Conservation (phyloP, 192 early-diverging fungal species). For the Podila epigama region DNA sequence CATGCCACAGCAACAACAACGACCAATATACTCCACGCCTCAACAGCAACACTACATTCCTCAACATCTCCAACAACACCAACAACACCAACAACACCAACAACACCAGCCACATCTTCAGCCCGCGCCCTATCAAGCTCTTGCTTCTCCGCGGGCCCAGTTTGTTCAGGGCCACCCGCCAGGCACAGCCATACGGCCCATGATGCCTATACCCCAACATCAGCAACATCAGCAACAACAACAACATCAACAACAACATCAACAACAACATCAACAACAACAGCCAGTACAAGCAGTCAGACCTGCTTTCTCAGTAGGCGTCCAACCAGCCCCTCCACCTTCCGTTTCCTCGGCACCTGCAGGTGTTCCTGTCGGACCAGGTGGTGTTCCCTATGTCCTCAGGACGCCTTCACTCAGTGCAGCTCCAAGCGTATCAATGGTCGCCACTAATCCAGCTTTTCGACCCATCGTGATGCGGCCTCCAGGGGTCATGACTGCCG, state of each 20-base stretch:
- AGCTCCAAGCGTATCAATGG: conserved; percentile 22
- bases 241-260: conserved; percentile 3
- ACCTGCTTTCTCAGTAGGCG: background rate
- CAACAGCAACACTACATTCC: conserved; percentile 22
- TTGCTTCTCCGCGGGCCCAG: conserved; percentile 25
- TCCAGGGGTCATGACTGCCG: conserved; percentile 15
- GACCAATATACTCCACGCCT: conserved; percentile 31
- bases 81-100: conserved; percentile 28
- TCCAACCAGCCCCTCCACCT: background rate
- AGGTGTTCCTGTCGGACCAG: background rate
- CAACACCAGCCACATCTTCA: background rate
- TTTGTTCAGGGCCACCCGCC: conserved; percentile 20
- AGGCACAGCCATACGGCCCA: conserved; percentile 17
- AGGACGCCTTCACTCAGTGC: conserved; percentile 35
- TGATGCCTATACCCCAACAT: conserved; percentile 20
- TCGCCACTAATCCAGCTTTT: background rate
- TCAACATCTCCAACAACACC: conserved; percentile 11
- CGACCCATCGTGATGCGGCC: conserved; percentile 29
- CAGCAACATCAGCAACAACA: conserved; percentile 8
- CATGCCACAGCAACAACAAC: conserved; percentile 16
- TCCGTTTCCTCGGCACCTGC: background rate
- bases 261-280: conserved; percentile 4
- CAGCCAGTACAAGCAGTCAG: conserved; percentile 5
- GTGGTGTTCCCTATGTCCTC: conserved; percentile 11
- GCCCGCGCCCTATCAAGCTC: background rate